These are phyloP conservation scores for Trapa incisa DNA, from an alignment of 345 rosid species.

Conservation along the genomic window DNA sequence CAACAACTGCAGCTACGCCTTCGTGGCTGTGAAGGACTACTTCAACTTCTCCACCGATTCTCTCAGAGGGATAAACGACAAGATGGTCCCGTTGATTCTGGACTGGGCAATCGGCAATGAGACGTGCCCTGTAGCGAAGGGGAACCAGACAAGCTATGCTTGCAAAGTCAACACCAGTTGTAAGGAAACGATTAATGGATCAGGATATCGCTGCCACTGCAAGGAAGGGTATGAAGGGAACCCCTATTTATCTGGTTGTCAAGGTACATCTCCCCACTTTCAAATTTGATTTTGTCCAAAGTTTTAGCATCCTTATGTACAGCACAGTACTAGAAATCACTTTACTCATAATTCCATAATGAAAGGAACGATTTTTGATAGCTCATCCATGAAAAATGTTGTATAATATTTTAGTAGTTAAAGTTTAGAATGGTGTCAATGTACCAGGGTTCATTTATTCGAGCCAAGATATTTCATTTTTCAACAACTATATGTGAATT, in stretches of 20 bases:
- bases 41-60: constrained; percentile 5
- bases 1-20: constrained; percentile 23
- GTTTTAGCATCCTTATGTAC: too few species aligned
- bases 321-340: too few species aligned
- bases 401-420: too few species aligned
- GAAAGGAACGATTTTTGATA: too few species aligned
- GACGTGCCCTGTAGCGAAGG: background rate
- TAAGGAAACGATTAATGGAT: background rate
- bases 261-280: background rate
- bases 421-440: too few species aligned
- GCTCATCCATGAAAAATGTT: too few species aligned
- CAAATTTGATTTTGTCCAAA: too few species aligned
- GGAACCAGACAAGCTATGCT: background rate
- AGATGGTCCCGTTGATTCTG: background rate
- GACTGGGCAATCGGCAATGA: background rate
- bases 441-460: too few species aligned
- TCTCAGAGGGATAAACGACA: background rate
- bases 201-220: background rate
- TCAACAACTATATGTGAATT: too few species aligned
- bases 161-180: constrained; percentile 12
- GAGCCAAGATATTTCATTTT: too few species aligned
- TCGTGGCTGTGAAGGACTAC: constrained; percentile 9
- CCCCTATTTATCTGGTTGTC: background rate
- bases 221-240: background rate
- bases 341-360: too few species aligned